Evolutionary conservation across 2,329 filamentous ascomycete genomes (phyloP).

Genomic region (Apiospora malaysiana): DNA sequence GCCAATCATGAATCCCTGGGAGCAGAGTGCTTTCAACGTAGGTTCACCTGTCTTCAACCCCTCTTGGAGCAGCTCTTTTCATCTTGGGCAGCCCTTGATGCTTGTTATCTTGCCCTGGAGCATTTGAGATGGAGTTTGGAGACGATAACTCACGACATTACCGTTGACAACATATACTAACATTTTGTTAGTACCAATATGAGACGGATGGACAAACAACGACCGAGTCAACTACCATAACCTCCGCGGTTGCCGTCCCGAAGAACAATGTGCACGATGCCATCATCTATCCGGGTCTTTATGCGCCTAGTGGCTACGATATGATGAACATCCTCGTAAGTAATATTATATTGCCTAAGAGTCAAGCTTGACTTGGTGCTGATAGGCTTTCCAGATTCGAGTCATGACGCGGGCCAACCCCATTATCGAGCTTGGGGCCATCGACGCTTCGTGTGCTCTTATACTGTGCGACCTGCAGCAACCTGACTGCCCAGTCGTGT

Average conservation of each 20-base stretch:
- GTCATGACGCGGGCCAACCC: constrained; percentile 75
- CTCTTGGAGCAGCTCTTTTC: constrained; percentile 34
- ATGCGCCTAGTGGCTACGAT: constrained; percentile 60
- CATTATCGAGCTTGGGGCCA: constrained; percentile 77
- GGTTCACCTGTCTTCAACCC: constrained; percentile 24
- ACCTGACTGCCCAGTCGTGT: constrained; percentile 80
- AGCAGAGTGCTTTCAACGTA: constrained; percentile 40
- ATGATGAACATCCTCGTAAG: constrained; percentile 62
- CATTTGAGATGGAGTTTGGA: neutral
- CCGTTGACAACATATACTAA: constrained; percentile 20
- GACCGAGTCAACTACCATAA: constrained; percentile 21
- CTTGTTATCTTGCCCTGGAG: too few species aligned
- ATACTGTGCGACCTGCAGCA: constrained; percentile 79
- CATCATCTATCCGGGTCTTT: constrained; percentile 62
- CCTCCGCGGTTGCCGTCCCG: constrained; percentile 24
- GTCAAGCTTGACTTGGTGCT: constrained; percentile 15
- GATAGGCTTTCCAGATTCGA: constrained; percentile 49
- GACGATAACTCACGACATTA: neutral
- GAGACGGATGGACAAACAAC: constrained; percentile 20
- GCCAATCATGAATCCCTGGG: constrained; percentile 41
- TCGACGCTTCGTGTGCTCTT: constrained; percentile 85
- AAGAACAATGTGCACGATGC: constrained; percentile 44
- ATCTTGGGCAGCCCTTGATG: constrained; percentile 15
- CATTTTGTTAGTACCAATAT: constrained; percentile 27
- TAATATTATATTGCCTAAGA: constrained; percentile 23